These are phyloP conservation scores for Bremia lactucae DNA, from an alignment of 352 stramenopile genomes.

Conservation along the genomic window DNA sequence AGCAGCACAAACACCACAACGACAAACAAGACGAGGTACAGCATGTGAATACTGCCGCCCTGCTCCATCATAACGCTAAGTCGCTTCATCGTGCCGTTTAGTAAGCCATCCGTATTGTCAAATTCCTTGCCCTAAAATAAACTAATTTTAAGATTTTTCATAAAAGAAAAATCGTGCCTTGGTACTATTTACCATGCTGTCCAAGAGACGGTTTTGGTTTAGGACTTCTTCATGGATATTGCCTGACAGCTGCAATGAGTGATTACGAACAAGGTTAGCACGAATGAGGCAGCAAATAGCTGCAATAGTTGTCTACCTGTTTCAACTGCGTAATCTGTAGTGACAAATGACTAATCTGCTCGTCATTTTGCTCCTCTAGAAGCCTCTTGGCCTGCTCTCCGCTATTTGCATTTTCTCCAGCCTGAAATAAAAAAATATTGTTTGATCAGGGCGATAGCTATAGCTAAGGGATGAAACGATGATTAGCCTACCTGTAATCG, in stretches of 20 bases:
- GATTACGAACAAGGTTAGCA: not conserved
- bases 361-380: constrained; percentile 81
- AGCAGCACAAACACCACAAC: constrained; percentile 80
- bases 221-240: constrained; percentile 74
- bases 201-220: constrained; percentile 75
- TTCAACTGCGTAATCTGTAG: constrained; percentile 82
- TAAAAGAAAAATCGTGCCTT: not conserved
- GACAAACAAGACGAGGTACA: constrained; percentile 78
- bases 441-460: not conserved
- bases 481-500: constrained; percentile 29
- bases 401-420: constrained; percentile 33
- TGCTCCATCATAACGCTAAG: constrained; percentile 82
- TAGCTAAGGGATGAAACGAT: not conserved
- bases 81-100: constrained; percentile 80
- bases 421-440: constrained; percentile 10
- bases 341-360: constrained; percentile 82
- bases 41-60: constrained; percentile 83
- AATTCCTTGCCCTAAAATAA: constrained; percentile 64
- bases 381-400: constrained; percentile 68
- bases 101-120: constrained; percentile 70
- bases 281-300: not conserved
- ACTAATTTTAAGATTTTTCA: no score
- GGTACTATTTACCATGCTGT: constrained; percentile 49
- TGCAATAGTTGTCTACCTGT: constrained; percentile 27
- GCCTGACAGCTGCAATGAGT: constrained; percentile 42